Percentiles rank a stretch among this genome's conserved stretches.
Conservation (phyloP, 345 rosid genomes). For the Corchorus capsularis region DNA sequence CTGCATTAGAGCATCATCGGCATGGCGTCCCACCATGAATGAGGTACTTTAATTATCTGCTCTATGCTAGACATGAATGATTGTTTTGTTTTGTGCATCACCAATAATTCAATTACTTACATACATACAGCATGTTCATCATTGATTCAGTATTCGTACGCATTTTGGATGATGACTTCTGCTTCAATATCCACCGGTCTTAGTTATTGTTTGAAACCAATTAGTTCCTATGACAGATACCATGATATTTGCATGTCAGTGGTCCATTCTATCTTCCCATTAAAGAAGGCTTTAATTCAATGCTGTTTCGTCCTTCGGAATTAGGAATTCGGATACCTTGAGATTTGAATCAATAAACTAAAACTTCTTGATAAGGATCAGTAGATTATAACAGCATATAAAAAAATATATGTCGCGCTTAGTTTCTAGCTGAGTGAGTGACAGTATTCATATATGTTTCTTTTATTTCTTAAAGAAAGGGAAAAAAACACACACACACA, state of each 20-base stretch:
- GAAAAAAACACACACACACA: neutral
- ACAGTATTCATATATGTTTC: slow-evolving; percentile 4
- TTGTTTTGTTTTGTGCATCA: neutral
- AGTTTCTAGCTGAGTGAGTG: slow-evolving; percentile 20
- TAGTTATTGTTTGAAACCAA: neutral
- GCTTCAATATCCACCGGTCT: neutral
- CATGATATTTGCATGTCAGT: neutral
- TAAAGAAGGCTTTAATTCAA: slow-evolving; percentile 15
- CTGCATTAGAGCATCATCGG: slow-evolving; percentile 74
- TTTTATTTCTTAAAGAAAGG: neutral
- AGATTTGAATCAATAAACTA: neutral
- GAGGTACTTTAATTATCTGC: slow-evolving; percentile 53
- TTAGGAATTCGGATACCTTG: neutral
- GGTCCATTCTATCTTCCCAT: neutral
- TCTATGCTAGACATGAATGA: neutral
- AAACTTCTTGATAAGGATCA: slow-evolving; percentile 18
- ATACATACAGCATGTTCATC: neutral
- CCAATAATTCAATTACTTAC: slow-evolving; percentile 16
- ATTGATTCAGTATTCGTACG: neutral
- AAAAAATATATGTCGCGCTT: slow-evolving; percentile 15
- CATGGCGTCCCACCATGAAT: slow-evolving; percentile 86
- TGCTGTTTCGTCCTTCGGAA: slow-evolving; percentile 1
- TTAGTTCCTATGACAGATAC: neutral
- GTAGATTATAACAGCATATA: slow-evolving; percentile 25
- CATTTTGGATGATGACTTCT: neutral